Conservation (phyloP, 768 basidiomycete species). For the Leccinum olivaceopallidum region DNA sequence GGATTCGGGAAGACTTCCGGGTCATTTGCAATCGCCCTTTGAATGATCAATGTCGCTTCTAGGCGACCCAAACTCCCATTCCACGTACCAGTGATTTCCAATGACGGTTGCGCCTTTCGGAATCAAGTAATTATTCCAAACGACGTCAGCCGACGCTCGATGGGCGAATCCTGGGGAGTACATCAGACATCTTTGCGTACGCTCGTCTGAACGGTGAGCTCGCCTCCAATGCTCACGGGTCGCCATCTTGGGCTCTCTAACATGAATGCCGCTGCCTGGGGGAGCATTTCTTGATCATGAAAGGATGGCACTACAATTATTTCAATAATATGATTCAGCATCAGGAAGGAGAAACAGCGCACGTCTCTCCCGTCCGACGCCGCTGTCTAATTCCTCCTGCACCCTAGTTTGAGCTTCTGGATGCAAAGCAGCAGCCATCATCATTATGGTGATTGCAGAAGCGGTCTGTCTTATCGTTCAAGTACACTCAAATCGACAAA, state of each 20-base stretch:
- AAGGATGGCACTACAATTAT: conserved; percentile 36
- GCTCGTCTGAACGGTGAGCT: not conserved
- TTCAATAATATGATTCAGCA: not conserved
- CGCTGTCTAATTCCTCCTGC: conserved; percentile 52
- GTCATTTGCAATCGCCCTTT: conserved; percentile 15
- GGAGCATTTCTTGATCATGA: conserved; percentile 34
- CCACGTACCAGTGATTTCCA: conserved; percentile 14
- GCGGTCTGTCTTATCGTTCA: conserved; percentile 27
- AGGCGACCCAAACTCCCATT: not conserved
- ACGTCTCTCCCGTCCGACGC: conserved; percentile 44
- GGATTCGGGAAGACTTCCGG: conserved; percentile 13
- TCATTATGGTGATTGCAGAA: conserved; percentile 51
- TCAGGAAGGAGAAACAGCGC: not conserved
- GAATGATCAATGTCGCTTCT: not conserved
- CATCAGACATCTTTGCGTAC: not conserved
- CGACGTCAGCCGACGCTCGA: conserved; percentile 58
- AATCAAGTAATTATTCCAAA: conserved; percentile 38
- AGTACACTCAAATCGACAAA: not conserved
- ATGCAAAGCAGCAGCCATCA: conserved; percentile 55
- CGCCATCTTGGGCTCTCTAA: conserved; percentile 40
- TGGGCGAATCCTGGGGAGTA: conserved; percentile 55
- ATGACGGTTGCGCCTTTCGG: conserved; percentile 25
- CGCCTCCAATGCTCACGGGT: conserved; percentile 34
- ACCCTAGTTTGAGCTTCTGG: conserved; percentile 49
- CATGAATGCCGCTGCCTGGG: conserved; percentile 38